Evolutionary conservation across 1,284 basidiomycete genomes (phyloP), one percentile per base, ranked within the genome.

Genomic region (Xerocomus tenax): DNA sequence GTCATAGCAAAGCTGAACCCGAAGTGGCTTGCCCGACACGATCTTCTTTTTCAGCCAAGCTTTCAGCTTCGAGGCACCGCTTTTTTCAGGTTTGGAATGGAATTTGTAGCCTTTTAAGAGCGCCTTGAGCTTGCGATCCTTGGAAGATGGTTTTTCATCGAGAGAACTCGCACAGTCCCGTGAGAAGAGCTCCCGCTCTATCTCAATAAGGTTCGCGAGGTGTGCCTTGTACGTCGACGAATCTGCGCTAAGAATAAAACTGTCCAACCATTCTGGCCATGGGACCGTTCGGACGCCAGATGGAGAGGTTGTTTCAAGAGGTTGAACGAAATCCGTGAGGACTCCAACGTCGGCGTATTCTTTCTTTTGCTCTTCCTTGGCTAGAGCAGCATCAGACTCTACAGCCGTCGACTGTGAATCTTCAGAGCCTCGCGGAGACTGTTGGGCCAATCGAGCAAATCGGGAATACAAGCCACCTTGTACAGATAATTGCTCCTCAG

Each of bases 41-140:
- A 81, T 69, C 56, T 81, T 81, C 54, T 75, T 77, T 64, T 74
- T 79, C 59, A 81, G 64, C 83, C 83, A 85, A 5, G 75, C 71
- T 54, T 77, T 81, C 47, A 85, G 63, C 57, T 71, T 75, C 42
- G 74, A 70, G 3, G 75, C 66, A 9, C 73, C 58, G 7, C 57
- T 63, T 28, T 65, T 67, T 49, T 69, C 65, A 12, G 43, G 46
- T 54, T 66, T 73, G 59, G 50, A 66, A 54, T 55, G 70, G 34
- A 68, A 65, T 46, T 67, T 71, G 57, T 71, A 70, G 45, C 64
- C 70, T 55, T 71, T 74, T 43, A 68, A 44, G 23, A 72, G 58
- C 7, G 63, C 62, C 52, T 66, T 69, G 18, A 72, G 48, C 48
- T 59, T 69, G 34, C 57, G 57, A 21, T 72, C 71, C 39, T 58